Base-by-base conservation (phyloP, 139 green algal species). In the Pleodorina starrii region DNA sequence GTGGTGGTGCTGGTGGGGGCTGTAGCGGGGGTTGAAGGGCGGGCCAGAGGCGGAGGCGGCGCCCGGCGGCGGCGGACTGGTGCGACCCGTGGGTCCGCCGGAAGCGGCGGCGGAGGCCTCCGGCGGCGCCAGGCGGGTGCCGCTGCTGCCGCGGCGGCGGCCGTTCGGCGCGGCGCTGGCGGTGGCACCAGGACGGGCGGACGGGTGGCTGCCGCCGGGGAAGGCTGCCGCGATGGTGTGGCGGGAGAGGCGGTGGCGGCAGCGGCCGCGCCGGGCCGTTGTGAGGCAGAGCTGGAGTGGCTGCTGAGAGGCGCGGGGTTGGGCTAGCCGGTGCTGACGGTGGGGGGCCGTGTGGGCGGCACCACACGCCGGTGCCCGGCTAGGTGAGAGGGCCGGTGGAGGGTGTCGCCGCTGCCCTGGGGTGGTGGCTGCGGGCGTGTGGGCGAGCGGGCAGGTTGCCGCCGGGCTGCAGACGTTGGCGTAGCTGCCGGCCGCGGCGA, bases 1-100 rank as follows among this genome's bases (percentile, higher is more conserved):
- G 2, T 66, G 44, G 12, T 66, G 44, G n/a, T 40, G 42, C 4
- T 32, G n/a, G 50, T 66, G 76, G 32, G 12, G 32, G n/a, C 50
- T 57, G 50, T 84, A 84, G n/a, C 50, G 76, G 23, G 50, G 76
- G 50, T 84, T 69, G 76, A 84, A 69, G 17, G 27, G 29, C 48
- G 11, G 48, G 32, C 27, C 25, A 44, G 29, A 21, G 29, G 29
- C 44, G 29, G 75, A 83, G 29, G 44, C 75, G 10, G 75, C 44
- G 44, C 75, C 46, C 44, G 25, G 75, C 46, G 43, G 48, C 46
- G 32, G 27, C 17, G 25, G 17, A 14, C 17, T 29, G 40, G 42
- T 16, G 42, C 73, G 73, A 44, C 73, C 43, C 12, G 42, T 21
- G 27, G 73, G 42, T 40, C 73, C 73, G 73, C n/a, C 43, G 23